Percentiles rank a stretch among this genome's conserved stretches.
Evolutionary conservation across 768 basidiomycete species (phyloP).

Genomic region (Naematelia encephala): DNA sequence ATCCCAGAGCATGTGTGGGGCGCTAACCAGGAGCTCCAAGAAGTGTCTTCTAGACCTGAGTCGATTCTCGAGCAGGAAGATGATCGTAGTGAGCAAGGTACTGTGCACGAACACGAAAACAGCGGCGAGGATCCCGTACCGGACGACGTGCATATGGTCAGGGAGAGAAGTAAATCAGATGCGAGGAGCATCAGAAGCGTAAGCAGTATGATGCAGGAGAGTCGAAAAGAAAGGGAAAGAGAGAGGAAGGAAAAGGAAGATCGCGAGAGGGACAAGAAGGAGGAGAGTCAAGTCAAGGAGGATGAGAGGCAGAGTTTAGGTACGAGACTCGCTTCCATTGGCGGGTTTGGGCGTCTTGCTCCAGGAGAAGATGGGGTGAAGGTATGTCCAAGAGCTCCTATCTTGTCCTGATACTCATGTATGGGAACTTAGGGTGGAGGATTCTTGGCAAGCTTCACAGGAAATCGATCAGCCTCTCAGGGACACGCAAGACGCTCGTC

Average conservation of each 20-base stretch:
- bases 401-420: not conserved
- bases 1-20: constrained; percentile 23
- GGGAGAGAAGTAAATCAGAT: constrained; percentile 51
- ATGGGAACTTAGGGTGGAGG: not conserved
- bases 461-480: not conserved
- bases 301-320: constrained; percentile 66
- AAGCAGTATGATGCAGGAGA: constrained; percentile 39
- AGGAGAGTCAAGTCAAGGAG: constrained; percentile 22
- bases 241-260: constrained; percentile 8
- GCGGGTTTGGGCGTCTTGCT: constrained; percentile 44
- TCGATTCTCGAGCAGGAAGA: constrained; percentile 53
- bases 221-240: constrained; percentile 9
- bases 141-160: constrained; percentile 29
- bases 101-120: constrained; percentile 40
- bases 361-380: not conserved
- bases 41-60: constrained; percentile 58
- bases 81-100: constrained; percentile 2
- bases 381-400: constrained; percentile 1
- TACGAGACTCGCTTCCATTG: constrained; percentile 76
- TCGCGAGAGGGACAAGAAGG: constrained; percentile 22
- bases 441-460: not conserved
- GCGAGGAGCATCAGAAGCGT: constrained; percentile 78
- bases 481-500: not conserved
- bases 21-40: constrained; percentile 59
- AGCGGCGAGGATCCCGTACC: constrained; percentile 51